phyloP scores from a whole-genome alignment of 2,329 filamentous ascomycete species.

The Aspergillus sp. region DNA sequence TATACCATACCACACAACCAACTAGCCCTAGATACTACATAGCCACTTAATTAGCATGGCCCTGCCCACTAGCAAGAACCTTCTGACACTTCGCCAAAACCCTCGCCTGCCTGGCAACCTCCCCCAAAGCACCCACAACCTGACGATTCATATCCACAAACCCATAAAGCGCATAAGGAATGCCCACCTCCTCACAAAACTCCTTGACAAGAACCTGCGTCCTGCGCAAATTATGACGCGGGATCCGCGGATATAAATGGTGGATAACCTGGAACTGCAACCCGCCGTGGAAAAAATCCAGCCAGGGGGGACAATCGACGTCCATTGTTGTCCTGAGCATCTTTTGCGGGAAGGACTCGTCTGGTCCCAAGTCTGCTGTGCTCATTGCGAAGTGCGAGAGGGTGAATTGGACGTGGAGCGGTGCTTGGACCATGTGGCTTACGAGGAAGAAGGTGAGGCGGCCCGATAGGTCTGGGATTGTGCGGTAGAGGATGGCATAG shows the following conservation, averaged over 20 bases:
- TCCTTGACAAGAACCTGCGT: conserved; percentile 72
- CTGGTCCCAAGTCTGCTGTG: conserved; percentile 75
- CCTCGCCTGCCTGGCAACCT: conserved; percentile 72
- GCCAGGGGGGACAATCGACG: conserved; percentile 79
- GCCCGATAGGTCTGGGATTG: conserved; percentile 65
- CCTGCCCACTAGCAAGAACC: conserved; percentile 18
- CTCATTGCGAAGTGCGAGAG: conserved; percentile 94
- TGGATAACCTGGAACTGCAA: conserved; percentile 87
- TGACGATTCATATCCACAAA: conserved; percentile 77
- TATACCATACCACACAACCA: no score
- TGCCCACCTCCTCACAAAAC: conserved; percentile 76
- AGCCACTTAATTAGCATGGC: no score
- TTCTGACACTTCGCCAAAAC: conserved; percentile 71
- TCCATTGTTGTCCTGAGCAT: conserved; percentile 93
- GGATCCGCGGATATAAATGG: conserved; percentile 77
- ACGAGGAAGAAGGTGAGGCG: conserved; percentile 73
- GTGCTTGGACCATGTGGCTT: conserved; percentile 75
- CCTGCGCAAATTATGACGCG: conserved; percentile 74
- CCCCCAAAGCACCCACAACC: conserved; percentile 70
- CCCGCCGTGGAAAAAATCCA: conserved; percentile 84
- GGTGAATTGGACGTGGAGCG: conserved; percentile 83
- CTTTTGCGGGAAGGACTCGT: conserved; percentile 82
- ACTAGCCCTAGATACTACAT: no score
- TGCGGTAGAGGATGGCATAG: conserved; percentile 71
- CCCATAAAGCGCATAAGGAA: conserved; percentile 80